Evolutionary conservation across 257 asterid genomes (phyloP), one percentile per base, ranked within the genome.

Genomic region (Solanum chiquidenum): DNA sequence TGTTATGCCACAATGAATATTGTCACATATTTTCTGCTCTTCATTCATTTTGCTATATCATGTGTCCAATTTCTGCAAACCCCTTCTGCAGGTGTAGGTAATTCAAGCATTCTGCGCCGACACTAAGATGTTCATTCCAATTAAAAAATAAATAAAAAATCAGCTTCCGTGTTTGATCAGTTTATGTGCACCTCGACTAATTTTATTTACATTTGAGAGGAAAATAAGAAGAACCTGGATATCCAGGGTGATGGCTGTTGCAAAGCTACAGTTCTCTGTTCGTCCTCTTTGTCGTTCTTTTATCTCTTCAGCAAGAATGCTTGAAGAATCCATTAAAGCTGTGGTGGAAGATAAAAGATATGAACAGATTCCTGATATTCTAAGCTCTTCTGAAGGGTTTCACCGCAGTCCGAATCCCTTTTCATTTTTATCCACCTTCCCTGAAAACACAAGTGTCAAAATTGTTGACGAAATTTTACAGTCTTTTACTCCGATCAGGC

Each of bases 261-360:
- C 84, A 38, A 92, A 88, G 79, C 40, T 83, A 29, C 55, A 21
- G 21, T 46, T 49, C 21, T 86, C 71, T 72, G 75, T 46, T 25
- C 33, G 38, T 49, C 75, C 89, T 42, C 29, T 87, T 21, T 40
- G 27, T 23, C 80, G 46, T 49, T 83, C 91, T 80, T 68, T 85
- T 62, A 68, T 87, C 68, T 68, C 91, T 85, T 83, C 93, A 58
- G 86, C 88, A 14, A 68, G 58, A 25, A 60, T 88, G 85, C 91
- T 92, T 71, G 88, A 89, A 89, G 95, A 94, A 86, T 89, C 94
- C 20, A 83, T 95, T 82, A 90, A 68, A 87, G 85, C 93, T 49
- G 96, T 94, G 42, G 92, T 95, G 42, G 92, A 92, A 90, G 88
- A 90, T 37, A 94, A 95, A 87, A 79, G 84, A n/a, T 97, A 92